Evolutionary conservation across 768 basidiomycete species (phyloP).

Genomic region (Infundibulicybe gibba): DNA sequence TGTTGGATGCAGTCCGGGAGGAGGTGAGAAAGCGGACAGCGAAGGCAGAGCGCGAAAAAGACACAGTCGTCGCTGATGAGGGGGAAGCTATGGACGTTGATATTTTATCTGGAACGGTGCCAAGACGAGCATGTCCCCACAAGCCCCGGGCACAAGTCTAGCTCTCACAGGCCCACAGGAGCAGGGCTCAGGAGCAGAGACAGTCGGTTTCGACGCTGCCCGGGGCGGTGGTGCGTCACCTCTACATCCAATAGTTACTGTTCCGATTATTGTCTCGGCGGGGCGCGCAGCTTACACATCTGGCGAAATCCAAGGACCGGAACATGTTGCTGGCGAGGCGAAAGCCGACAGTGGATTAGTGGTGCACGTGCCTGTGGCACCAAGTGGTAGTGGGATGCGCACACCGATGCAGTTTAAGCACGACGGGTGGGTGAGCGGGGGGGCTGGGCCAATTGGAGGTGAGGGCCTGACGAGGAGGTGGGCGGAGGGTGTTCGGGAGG

Average conservation of each 20-base stretch:
- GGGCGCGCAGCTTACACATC: neutral
- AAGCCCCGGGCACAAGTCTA: no score
- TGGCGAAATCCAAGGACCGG: neutral
- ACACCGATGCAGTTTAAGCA: slow-evolving; percentile 23
- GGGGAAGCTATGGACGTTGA: neutral
- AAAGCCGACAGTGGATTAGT: slow-evolving; percentile 11
- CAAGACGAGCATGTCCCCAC: slow-evolving; percentile 11
- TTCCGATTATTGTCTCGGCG: neutral
- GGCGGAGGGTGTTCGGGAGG: slow-evolving; percentile 39
- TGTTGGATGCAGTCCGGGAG: slow-evolving; percentile 69
- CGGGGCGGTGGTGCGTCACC: no score
- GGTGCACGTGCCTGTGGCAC: slow-evolving; percentile 24
- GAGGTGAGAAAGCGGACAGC: slow-evolving; percentile 39
- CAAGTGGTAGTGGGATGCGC: slow-evolving; percentile 5
- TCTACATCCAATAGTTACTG: neutral
- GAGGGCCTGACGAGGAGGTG: slow-evolving; percentile 33
- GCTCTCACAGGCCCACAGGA: no score
- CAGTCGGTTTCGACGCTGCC: no score
- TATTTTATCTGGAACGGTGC: slow-evolving; percentile 23
- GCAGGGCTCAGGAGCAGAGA: no score
- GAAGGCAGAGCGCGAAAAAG: neutral
- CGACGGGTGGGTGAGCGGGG: slow-evolving; percentile 6
- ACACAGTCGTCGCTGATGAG: neutral
- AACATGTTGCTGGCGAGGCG: neutral
- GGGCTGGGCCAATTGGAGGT: neutral